Evolutionary conservation across 2,329 filamentous ascomycete genomes (phyloP).

Genomic region (Tolypocladium tropicale): DNA sequence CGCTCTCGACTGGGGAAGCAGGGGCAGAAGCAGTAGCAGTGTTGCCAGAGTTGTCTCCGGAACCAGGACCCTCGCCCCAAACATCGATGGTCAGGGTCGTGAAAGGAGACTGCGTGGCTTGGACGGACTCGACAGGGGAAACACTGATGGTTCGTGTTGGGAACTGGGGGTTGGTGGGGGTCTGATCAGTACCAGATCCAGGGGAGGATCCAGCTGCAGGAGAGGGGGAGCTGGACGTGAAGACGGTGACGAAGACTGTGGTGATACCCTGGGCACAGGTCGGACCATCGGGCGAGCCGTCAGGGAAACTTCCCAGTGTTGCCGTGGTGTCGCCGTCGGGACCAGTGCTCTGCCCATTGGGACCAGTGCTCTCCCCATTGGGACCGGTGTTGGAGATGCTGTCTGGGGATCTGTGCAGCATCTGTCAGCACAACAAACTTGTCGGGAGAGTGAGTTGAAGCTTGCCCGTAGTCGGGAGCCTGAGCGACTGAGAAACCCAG

Average conservation of each 20-base stretch:
- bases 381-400: constrained; percentile 2
- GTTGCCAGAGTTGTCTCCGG: constrained; percentile 5
- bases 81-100: constrained; percentile 26
- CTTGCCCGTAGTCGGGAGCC: constrained; percentile 22
- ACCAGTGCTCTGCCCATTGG: constrained; percentile 2
- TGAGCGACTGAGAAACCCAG: constrained; percentile 20
- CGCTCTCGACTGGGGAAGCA: constrained; percentile 6
- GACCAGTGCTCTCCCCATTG: constrained; percentile 2
- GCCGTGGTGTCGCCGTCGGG: constrained; percentile 2
- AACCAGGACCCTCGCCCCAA: constrained; percentile 14
- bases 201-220: constrained; percentile 2
- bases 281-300: constrained; percentile 6
- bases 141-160: constrained; percentile 18
- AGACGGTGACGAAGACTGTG: constrained; percentile 39
- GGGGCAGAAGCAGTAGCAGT: constrained; percentile 5
- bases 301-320: constrained; percentile 2
- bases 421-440: constrained; percentile 2
- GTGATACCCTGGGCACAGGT: constrained; percentile 31
- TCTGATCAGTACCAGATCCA: constrained; percentile 9
- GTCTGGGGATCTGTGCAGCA: constrained; percentile 6
- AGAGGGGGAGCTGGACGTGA: constrained; percentile 18
- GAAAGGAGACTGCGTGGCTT: constrained; percentile 13
- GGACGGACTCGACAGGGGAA: constrained; percentile 10
- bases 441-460: not conserved
- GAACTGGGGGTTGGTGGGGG: constrained; percentile 7